Base-by-base conservation (phyloP, 768 basidiomycete species). In the Mycena pura region DNA sequence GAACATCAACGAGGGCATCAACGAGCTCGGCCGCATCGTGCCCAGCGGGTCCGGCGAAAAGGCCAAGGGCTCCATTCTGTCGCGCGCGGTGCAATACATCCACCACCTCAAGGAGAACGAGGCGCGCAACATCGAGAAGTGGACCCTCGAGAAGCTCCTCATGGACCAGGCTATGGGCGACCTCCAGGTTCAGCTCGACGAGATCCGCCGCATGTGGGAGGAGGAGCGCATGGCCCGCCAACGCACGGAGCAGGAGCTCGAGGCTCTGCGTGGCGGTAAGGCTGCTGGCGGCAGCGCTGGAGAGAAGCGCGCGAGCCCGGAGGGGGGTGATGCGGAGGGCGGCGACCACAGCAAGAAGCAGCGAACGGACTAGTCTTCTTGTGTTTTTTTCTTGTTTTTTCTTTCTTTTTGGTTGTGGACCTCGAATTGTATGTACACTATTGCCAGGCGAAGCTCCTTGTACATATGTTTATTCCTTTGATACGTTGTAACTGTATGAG, bases 1-100 rank as follows among this genome's bases (percentile, higher is more conserved):
- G 17, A 95, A 95, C 67, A 98, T 99, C 77, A 97, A 96, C 76
- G 92, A 96, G 63, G 96, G 96, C 0, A 97, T 99, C 78, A 94
- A 92, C 70, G 91, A 92, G 68, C 88, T 99, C 15, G 90, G 91
- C 0, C 85, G 89, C 0, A 92, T 96, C 66, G 89, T 98, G 10
- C 96, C 96, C 4, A 91, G 89, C 66, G 91, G 89, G 25, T 88
- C 90, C 0, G 92, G 92, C 28, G 92, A 94, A 73, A 92, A 91
- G 69, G 89, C 91, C 52, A 97, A 99, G 71, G 93, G 94, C 19
- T 91, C 91, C 3, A 91, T 98, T 63, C 87, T 99, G 21, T 81
- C 86, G 3, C 90, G 91, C 31, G 94, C 95, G 2, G 95, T 95
- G 34, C 87, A 92, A 68, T 96, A 98, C 73, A 95, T 99, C 71